Evolutionary conservation across 805 yeast species (phyloP).

Genomic region (Lachancea quebecensis): DNA sequence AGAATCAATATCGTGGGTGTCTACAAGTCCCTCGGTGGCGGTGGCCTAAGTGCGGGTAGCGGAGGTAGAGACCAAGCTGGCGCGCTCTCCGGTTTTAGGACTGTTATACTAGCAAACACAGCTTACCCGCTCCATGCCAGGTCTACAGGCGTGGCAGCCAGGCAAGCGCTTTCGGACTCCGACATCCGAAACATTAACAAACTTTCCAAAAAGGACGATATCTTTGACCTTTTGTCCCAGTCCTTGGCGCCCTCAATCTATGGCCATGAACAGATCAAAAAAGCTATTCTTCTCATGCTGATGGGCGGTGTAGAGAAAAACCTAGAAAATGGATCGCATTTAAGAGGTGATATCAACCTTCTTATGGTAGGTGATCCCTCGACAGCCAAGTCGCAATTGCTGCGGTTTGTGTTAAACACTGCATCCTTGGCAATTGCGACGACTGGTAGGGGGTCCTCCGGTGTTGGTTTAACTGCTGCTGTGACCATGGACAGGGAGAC

Average conservation of each 20-base stretch:
- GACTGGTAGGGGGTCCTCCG: slow-evolving; percentile 99
- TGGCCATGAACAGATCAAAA: slow-evolving; percentile 86
- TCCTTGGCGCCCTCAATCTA: slow-evolving; percentile 94
- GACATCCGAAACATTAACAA: slow-evolving; percentile 84
- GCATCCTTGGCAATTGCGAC: slow-evolving; percentile 96
- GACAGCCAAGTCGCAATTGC: slow-evolving; percentile 94
- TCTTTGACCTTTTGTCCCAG: slow-evolving; percentile 72
- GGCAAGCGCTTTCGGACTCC: slow-evolving; percentile 60
- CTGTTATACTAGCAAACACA: slow-evolving; percentile 82
- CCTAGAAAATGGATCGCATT: slow-evolving; percentile 88
- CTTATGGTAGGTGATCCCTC: slow-evolving; percentile 99
- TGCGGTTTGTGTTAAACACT: slow-evolving; percentile 89
- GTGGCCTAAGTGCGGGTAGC: slow-evolving; percentile 25
- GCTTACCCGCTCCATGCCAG: slow-evolving; percentile 83
- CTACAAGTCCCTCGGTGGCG: slow-evolving; percentile 82
- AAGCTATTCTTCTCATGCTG: slow-evolving; percentile 83
- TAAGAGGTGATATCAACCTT: slow-evolving; percentile 95
- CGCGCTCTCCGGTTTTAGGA: slow-evolving; percentile 61
- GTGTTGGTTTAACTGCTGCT: slow-evolving; percentile 99
- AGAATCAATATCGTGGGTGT: slow-evolving; percentile 92
- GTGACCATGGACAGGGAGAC: slow-evolving; percentile 95
- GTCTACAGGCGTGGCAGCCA: slow-evolving; percentile 75
- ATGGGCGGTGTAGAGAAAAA: slow-evolving; percentile 94
- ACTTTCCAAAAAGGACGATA: slow-evolving; percentile 59
- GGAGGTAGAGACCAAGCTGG: slow-evolving; percentile 14